phyloP scores from a whole-genome alignment of 768 basidiomycete species.

The Leccinum disarticulatum region DNA sequence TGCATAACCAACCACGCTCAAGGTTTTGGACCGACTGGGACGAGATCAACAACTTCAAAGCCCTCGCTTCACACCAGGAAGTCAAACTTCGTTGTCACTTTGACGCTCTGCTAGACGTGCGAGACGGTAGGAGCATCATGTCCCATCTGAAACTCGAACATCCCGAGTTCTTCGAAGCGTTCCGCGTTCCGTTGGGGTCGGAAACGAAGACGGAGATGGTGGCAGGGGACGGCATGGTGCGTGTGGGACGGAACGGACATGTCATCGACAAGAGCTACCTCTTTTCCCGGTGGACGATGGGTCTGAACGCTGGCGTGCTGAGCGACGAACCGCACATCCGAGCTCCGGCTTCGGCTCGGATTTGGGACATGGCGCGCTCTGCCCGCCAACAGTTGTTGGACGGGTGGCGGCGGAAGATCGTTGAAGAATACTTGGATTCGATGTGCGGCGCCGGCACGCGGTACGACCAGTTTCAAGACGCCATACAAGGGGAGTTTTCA shows the following conservation, averaged over 20 bases:
- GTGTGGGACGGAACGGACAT: conserved; percentile 43
- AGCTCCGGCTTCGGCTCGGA: conserved; percentile 22
- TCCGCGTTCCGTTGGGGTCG: conserved; percentile 37
- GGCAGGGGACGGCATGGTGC: conserved; percentile 42
- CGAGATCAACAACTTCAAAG: conserved; percentile 18
- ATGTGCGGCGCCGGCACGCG: conserved; percentile 28
- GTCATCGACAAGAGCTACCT: conserved; percentile 41
- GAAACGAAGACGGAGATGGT: no score
- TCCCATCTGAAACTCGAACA: conserved; percentile 48
- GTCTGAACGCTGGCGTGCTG: conserved; percentile 46
- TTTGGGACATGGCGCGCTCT: conserved; percentile 40
- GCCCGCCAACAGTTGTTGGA: conserved; percentile 29
- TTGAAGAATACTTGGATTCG: conserved; percentile 31
- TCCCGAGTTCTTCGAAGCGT: conserved; percentile 41
- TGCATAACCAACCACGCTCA: conserved; percentile 29
- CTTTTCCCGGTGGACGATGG: conserved; percentile 45
- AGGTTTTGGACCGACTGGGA: background rate
- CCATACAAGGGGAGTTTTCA: conserved; percentile 35
- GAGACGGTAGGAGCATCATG: conserved; percentile 37
- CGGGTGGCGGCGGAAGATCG: conserved; percentile 37
- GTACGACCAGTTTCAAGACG: conserved; percentile 39
- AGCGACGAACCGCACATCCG: conserved; percentile 24
- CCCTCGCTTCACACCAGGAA: conserved; percentile 37
- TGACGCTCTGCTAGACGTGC: conserved; percentile 17
- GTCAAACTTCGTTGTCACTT: conserved; percentile 18